Conservation (phyloP, 108 stramenopile genomes). For the Fragilariopsis cylindrus region DNA sequence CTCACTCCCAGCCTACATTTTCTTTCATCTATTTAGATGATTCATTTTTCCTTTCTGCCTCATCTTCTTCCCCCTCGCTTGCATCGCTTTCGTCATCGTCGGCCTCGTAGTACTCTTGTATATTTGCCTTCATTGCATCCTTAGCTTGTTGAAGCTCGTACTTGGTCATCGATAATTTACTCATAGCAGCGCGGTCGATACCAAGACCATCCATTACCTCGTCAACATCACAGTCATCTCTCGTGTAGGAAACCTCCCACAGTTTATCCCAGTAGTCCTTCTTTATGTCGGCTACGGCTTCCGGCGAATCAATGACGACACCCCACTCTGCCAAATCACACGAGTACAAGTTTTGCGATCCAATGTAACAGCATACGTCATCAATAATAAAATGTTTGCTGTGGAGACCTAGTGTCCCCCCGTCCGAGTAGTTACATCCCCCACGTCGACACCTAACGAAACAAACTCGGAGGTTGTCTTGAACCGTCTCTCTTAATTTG, state of each 20-base stretch:
- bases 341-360: conserved; percentile 50
- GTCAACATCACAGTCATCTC: conserved; percentile 61
- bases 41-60: neutral
- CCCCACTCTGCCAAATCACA: conserved; percentile 57
- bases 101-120: neutral
- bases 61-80: conserved; percentile 32
- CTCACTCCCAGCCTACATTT: too few species aligned
- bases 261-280: conserved; percentile 45
- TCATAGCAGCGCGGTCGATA: conserved; percentile 46
- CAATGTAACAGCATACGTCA: conserved; percentile 45
- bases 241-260: conserved; percentile 58
- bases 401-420: conserved; percentile 53
- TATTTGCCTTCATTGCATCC: conserved; percentile 8
- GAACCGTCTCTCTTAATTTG: conserved; percentile 32
- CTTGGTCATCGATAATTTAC: conserved; percentile 18
- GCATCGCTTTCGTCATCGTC: conserved; percentile 16
- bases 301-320: conserved; percentile 45
- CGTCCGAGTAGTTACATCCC: conserved; percentile 36
- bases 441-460: conserved; percentile 38
- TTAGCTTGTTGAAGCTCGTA: conserved; percentile 15
- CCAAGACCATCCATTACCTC: conserved; percentile 65
- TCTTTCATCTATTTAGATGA: too few species aligned
- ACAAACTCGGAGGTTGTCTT: conserved; percentile 46
- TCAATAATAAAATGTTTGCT: conserved; percentile 53
- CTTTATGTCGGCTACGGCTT: conserved; percentile 29